Base-by-base conservation (phyloP, 768 basidiomycete genomes). In the Pleurotus pulmonarius region DNA sequence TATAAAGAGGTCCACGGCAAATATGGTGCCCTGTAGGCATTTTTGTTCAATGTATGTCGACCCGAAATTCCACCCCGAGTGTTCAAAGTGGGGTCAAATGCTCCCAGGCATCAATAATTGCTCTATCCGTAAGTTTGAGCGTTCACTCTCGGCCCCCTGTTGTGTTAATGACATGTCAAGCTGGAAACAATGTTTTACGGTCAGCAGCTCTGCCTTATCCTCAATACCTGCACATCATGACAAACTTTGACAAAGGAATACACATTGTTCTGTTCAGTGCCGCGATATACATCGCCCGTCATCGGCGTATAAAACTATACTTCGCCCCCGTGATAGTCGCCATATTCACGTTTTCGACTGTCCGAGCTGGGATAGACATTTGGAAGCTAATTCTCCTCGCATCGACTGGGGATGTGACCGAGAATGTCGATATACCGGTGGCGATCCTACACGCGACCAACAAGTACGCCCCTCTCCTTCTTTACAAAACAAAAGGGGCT, bases 391-490 rank as follows among this genome's bases (percentile, higher is more conserved):
- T 24, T 37, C 51, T n/a, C 39, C 25, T 53, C 15, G 22, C 34
- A 37, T 18, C 18, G 7, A 40, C 39, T 2, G 51, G 51, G 6
- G 15, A 41, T 22, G 20, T 53, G 13, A 25, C 5, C 22, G 18
- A 20, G 12, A 20, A 9, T 6, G 34, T 39, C 18, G 51, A 53
- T 16, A 39, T 53, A 13, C 51, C 51, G 9, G 20, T 53, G 51
- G 51, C 51, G 12, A 53, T 53, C 38, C 22, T 53, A n/a, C 51
- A 53, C 16, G 40, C 51, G 20, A 53, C 51, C 12, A 53, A 53
- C 41, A 41, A 39, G 51, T 53, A 11, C 39, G 51, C 41, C 18
- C 1, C 11, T 16, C 29, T 49, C 15, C 13, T 6, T 15, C 20
- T 37, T 48, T 26, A 3, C 26, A 13, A n/a, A 37, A 13, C n/a